Percentiles rank a stretch among this genome's conserved stretches.
Conservation (phyloP, 441 rosid genomes). For the Gossypium schwendimanii region DNA sequence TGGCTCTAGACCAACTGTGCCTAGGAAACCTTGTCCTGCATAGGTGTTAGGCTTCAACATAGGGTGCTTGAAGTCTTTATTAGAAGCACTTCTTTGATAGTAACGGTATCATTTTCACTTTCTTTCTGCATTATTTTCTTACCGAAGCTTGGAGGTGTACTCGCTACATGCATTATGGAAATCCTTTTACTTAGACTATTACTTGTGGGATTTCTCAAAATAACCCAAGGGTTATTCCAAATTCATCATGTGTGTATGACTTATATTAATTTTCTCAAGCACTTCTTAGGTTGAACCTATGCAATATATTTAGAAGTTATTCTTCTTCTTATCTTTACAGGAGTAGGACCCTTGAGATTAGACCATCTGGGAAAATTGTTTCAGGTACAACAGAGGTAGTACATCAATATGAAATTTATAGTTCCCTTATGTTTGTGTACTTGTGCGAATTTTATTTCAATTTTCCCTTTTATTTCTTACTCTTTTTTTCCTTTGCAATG, state of each 20-base stretch:
- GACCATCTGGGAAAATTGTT: constrained; percentile 59
- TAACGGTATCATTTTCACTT: neutral
- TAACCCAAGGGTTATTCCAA: neutral
- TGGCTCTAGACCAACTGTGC: neutral
- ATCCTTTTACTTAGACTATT: neutral
- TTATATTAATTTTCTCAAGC: neutral
- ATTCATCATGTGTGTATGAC: neutral
- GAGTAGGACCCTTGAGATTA: constrained; percentile 53
- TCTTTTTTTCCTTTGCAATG: neutral
- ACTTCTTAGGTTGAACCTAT: neutral
- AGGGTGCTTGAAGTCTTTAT: neutral
- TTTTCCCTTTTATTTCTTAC: neutral
- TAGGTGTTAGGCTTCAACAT: neutral
- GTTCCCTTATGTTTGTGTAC: neutral
- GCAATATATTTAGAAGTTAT: neutral
- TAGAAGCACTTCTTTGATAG: neutral
- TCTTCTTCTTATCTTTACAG: constrained; percentile 26
- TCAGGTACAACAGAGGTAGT: constrained; percentile 81
- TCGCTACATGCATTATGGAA: neutral
- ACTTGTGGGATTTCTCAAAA: neutral
- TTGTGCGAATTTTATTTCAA: neutral
- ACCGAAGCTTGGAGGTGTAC: neutral
- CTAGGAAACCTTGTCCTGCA: neutral
- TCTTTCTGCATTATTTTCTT: neutral
- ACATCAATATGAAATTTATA: neutral